Evolutionary conservation across 208 protist genomes (phyloP).

Genomic region (Leishmania arabica): DNA sequence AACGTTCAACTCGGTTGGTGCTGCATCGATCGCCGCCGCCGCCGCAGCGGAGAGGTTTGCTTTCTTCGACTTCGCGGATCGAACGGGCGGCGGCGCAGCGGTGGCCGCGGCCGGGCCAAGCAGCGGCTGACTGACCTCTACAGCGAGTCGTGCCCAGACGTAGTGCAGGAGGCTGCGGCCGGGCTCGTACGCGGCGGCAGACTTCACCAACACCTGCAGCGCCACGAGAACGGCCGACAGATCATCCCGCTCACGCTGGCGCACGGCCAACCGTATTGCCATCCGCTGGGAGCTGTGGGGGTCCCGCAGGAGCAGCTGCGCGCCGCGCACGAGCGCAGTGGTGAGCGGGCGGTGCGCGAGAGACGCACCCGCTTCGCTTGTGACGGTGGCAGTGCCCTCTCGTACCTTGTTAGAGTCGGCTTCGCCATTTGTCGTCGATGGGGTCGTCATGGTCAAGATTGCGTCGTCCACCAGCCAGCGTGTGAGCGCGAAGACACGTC

Average conservation of each 20-base stretch:
- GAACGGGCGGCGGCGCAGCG: no score
- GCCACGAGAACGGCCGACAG: conserved; percentile 35
- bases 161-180: conserved; percentile 31
- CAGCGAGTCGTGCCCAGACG: conserved; percentile 33
- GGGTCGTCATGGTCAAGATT: background rate
- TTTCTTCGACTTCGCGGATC: no score
- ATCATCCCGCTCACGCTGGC: conserved; percentile 42
- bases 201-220: conserved; percentile 26
- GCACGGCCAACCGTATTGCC: conserved; percentile 44
- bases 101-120: background rate
- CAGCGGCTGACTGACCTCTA: conserved; percentile 31
- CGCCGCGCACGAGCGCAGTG: conserved; percentile 29
- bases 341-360: conserved; percentile 19
- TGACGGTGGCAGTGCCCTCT: background rate
- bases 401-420: background rate
- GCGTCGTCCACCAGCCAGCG: conserved; percentile 11
- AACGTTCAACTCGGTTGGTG: background rate
- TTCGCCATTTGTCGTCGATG: background rate
- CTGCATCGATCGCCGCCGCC: background rate
- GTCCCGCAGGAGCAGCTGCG: conserved; percentile 32
- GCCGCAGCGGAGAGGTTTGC: no score
- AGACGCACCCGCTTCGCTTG: background rate
- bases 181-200: conserved; percentile 18
- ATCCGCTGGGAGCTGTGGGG: conserved; percentile 34
- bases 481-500: conserved; percentile 9